Evolutionary conservation across 331 rosid genomes (phyloP), one percentile per base, ranked within the genome.

Genomic region (Rhamnella rubrinervis): DNA sequence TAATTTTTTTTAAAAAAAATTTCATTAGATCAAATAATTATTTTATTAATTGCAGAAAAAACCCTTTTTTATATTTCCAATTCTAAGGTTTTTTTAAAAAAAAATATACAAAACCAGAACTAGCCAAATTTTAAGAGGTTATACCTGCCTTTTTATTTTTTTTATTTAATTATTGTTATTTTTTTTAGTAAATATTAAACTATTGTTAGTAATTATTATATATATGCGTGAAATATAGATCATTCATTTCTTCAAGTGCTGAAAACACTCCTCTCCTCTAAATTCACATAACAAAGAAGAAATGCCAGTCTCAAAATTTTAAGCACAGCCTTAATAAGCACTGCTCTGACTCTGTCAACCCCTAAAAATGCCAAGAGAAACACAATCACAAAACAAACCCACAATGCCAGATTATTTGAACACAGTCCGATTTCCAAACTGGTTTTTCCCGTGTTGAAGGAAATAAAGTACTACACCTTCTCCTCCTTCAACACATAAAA

Each of bases 391-490:
- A 63, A 65, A 44, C 55, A 53, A 44, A 31, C 6, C 39, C 15
- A 50, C 4, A 55, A 19, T 28, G 37, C 71, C 55, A 37, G 3
- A 50, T 65, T 52, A 26, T 56, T 39, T 7, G 35, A 31, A n/a
- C 51, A 58, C 28, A 38, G 18, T 31, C 8, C 51, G 2, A 53
- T 53, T 56, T 38, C 39, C 26, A 16, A 21, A n/a, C 47, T 71
- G 26, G 61, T 31, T 31, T 63, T 15, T 28, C 5, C 7, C 19
- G 74, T 71, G 58, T 67, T 71, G 81, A 74, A 70, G 77, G 74
- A 51, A 40, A 16, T 20, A 2, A 10, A 72, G 12, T 12, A 20
- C 5, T 56, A 53, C 51, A 23, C 58, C 65, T 50, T n/a, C 51
- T 23, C 20, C 71, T 71, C 49, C 65, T 55, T 68, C 72, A 61